phyloP scores from a whole-genome alignment of 2,329 filamentous ascomycete genomes.

The Arthrobotrys entomopaga region DNA sequence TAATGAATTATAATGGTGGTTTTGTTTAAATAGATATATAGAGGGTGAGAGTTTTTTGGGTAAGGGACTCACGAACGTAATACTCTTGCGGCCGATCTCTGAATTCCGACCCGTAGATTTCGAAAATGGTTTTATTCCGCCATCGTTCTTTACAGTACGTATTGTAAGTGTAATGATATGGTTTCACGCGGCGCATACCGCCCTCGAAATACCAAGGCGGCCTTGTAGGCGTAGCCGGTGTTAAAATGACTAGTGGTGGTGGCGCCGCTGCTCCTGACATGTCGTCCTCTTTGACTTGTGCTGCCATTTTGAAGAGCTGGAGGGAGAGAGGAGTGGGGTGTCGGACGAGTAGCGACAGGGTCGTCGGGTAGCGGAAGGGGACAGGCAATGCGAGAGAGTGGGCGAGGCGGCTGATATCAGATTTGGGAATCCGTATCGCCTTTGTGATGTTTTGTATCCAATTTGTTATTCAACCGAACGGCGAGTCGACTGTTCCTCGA shows the following conservation, averaged over 20 bases:
- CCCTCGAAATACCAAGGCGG: conserved; percentile 83
- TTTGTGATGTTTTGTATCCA: background rate
- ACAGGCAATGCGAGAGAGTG: conserved; percentile 16
- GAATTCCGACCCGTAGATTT: conserved; percentile 92
- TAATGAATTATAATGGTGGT: background rate
- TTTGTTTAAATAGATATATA: no score
- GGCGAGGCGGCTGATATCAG: conserved; percentile 18
- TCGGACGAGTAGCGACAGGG: conserved; percentile 51
- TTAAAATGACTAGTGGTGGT: conserved; percentile 27
- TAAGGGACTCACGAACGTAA: conserved; percentile 70
- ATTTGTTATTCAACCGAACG: no score
- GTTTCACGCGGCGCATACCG: conserved; percentile 81
- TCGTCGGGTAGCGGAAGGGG: conserved; percentile 20
- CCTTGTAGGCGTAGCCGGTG: conserved; percentile 33
- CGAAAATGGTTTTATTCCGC: conserved; percentile 81
- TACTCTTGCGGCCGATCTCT: conserved; percentile 86
- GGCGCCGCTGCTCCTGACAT: background rate
- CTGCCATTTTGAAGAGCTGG: conserved; percentile 42
- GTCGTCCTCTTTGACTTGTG: conserved; percentile 1
- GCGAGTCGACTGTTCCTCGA: no score
- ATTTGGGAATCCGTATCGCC: conserved; percentile 19
- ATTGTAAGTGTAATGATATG: conserved; percentile 94
- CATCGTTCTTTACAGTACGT: conserved; percentile 94
- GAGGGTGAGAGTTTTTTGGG: background rate
- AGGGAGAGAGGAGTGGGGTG: conserved; percentile 34